Percentiles rank a stretch among this genome's conserved stretches.
These are phyloP conservation scores for Metschnikowia kunwiensis DNA, from an alignment of 805 yeast genomes.

Conservation along the genomic window DNA sequence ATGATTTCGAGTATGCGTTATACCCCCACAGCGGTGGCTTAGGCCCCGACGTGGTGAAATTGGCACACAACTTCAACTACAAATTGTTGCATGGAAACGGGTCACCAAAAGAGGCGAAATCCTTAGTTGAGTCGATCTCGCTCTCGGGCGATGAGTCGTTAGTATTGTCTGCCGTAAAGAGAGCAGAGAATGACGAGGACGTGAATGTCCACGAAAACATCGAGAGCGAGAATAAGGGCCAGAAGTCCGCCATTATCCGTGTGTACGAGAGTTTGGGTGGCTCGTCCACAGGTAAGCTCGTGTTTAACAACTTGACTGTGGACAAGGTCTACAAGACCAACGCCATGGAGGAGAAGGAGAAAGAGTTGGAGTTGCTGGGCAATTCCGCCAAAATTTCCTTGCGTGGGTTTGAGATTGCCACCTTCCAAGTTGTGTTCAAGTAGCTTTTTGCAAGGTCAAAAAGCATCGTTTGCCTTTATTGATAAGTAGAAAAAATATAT, in stretches of 20 bases:
- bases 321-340: slow-evolving; percentile 52
- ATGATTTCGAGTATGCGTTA: slow-evolving; percentile 76
- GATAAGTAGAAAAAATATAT: too few species aligned
- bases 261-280: slow-evolving; percentile 92
- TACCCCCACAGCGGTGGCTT: slow-evolving; percentile 77
- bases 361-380: slow-evolving; percentile 34
- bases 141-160: slow-evolving; percentile 54
- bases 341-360: slow-evolving; percentile 53
- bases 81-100: slow-evolving; percentile 25
- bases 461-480: too few species aligned
- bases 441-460: too few species aligned
- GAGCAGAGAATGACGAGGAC: slow-evolving; percentile 80
- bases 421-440: slow-evolving; percentile 48
- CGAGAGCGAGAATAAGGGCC: slow-evolving; percentile 44
- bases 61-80: slow-evolving; percentile 80
- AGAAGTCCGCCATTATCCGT: slow-evolving; percentile 56
- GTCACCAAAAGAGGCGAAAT: slow-evolving; percentile 10
- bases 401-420: slow-evolving; percentile 77
- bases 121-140: slow-evolving; percentile 16
- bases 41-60: slow-evolving; percentile 59
- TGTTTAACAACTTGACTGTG: slow-evolving; percentile 42
- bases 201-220: slow-evolving; percentile 45
- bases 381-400: slow-evolving; percentile 44
- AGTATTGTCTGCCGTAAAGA: slow-evolving; percentile 72
- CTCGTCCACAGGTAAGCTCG: slow-evolving; percentile 49